Evolutionary conservation across 192 early-diverging fungal genomes (phyloP).

Genomic region (Podila epigama): DNA sequence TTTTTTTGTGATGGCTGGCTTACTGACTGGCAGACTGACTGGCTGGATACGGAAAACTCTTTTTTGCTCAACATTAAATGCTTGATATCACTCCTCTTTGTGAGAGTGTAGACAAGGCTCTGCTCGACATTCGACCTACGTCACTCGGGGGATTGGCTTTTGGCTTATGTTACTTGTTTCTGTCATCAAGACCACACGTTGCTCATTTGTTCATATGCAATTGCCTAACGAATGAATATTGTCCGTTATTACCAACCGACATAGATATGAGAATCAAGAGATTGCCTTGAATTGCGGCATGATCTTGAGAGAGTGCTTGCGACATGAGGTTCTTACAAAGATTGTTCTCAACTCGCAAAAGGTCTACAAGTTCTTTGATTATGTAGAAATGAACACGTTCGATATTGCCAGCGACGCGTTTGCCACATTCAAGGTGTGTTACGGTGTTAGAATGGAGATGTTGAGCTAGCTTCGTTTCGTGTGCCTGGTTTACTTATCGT

Average conservation of each 20-base stretch:
- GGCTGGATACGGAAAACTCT: too few species aligned
- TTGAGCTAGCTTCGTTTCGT: neutral
- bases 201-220: too few species aligned
- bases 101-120: too few species aligned
- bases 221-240: neutral
- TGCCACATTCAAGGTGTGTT: constrained; percentile 88
- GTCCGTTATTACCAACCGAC: neutral
- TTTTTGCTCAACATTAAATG: too few species aligned
- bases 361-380: constrained; percentile 95
- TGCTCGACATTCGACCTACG: too few species aligned
- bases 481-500: neutral
- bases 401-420: constrained; percentile 99
- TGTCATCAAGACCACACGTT: too few species aligned
- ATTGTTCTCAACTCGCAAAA: constrained; percentile 82
- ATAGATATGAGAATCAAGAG: constrained; percentile 93
- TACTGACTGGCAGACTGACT: too few species aligned
- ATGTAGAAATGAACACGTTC: constrained; percentile 97
- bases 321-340: constrained; percentile 91
- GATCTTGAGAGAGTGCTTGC: constrained; percentile 95
- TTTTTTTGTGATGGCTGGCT: too few species aligned
- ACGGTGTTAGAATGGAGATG: neutral
- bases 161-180: too few species aligned
- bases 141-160: too few species aligned
- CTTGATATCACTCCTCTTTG: too few species aligned
- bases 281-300: constrained; percentile 98